Base-by-base conservation (phyloP, 345 rosid genomes). In the Pelargonium nanum region DNA sequence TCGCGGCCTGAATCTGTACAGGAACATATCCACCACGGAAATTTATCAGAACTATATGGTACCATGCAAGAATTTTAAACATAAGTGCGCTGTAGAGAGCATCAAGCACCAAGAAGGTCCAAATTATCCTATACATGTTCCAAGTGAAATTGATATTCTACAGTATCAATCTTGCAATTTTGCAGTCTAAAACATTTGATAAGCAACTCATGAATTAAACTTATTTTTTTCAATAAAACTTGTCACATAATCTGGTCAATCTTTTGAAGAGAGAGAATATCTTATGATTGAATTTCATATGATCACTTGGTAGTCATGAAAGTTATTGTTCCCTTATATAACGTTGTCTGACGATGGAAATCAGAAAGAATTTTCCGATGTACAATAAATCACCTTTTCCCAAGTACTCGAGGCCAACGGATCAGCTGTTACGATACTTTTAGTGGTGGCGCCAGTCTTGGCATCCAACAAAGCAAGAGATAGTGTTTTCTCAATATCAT, bases 321-420 rank as follows among this genome's bases (percentile, higher is more conserved):
- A 40, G 15, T 40, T 40, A 40, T 40, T 12, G 48, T 40, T 40
- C 48, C 48, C 15, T 40, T 2, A 17, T 40, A 15, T 17, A 40
- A 40, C 13, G 2, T 40, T 12, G n/a, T n/a, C n/a, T n/a, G n/a
- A n/a, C n/a, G n/a, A n/a, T n/a, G n/a, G n/a, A n/a, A n/a, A 40
- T 17, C 9, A 40, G 48, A 40, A 13, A 72, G 57, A 56, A 53
- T 44, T 10, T 16, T 24, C 28, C 54, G 61, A 40, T 58, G 24
- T 21, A 62, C 66, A 5, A 70, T 21, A 65, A 64, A 63, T 68
- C 65, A 94, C 99, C 95, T 90, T 79, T 72, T 88, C 89, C 97
- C 97, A 90, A 60, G 83, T 81, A 81, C 95, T 90, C 56, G 99
- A 86, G 40, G 99, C 97, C 55, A 94, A 79, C 51, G 97, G 87